phyloP scores from a whole-genome alignment of 2,329 filamentous ascomycete species.

The Xylaria hypoxylon region DNA sequence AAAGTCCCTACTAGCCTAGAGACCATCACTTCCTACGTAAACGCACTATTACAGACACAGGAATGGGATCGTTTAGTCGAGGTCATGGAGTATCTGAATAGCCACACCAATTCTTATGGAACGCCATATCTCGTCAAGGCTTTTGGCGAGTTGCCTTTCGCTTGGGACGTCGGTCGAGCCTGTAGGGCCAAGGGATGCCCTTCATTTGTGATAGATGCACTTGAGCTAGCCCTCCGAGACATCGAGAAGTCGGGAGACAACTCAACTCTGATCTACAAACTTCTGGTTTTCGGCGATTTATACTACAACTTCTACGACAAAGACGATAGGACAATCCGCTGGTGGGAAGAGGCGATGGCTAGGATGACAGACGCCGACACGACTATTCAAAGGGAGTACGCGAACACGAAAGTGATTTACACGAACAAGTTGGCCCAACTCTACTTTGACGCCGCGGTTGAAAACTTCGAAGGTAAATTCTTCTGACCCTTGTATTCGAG shows the following conservation, averaged over 20 bases:
- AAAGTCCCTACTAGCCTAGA: constrained; percentile 1
- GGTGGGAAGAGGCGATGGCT: constrained; percentile 18
- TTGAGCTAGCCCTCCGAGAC: constrained; percentile 14
- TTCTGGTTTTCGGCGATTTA: constrained; percentile 15
- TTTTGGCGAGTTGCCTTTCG: constrained; percentile 8
- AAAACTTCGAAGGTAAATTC: constrained; percentile 16
- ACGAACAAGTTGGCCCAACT: constrained; percentile 18
- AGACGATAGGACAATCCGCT: constrained; percentile 5
- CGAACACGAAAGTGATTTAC: neutral
- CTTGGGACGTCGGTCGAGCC: constrained; percentile 4
- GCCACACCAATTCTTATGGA: constrained; percentile 5
- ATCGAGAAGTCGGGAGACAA: constrained; percentile 18
- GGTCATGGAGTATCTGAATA: neutral
- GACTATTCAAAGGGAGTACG: constrained; percentile 13
- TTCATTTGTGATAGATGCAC: constrained; percentile 1
- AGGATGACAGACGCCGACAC: constrained; percentile 9
- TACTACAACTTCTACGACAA: constrained; percentile 19
- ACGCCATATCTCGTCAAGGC: constrained; percentile 1
- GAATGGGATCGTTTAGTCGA: constrained; percentile 11
- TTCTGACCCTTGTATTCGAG: neutral
- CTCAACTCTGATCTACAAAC: constrained; percentile 4
- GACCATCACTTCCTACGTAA: neutral
- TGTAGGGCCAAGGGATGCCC: neutral
- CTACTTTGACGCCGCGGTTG: constrained; percentile 17
- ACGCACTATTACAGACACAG: constrained; percentile 3